Base-by-base conservation (phyloP, 495 filamentous ascomycete species). In the Bombardia bombarda region DNA sequence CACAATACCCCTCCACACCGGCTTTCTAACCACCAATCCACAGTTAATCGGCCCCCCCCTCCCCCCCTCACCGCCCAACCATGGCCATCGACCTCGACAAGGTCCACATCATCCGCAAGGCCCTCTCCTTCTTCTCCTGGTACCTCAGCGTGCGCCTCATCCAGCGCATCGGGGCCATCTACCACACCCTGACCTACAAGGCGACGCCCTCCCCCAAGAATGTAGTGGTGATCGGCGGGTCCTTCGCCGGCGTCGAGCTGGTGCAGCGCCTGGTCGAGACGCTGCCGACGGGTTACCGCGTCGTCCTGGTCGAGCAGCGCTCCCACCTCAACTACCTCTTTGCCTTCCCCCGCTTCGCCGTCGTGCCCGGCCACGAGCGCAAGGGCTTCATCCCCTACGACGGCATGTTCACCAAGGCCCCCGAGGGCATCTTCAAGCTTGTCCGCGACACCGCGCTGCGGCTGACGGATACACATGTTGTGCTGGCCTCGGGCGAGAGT, bases 171-270 rank as follows among this genome's bases (percentile, higher is more conserved):
- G 33, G 19, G n/a, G 35, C 32, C 25, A 22, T 56, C 19, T 40
- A 35, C 12, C 36, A 38, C 20, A 23, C 23, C 2, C 13, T 57
- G n/a, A 32, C 38, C 24, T 39, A 46, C 10, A 24, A 33, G 12
- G 17, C 37, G 13, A 42, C 38, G 21, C 46, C 24, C 14, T 40
- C 52, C 4, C 54, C 74, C 2, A 53, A 64, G 21, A 70, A 67
- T 1, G 67, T 82, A 38, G 59, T 75, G 6, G 67, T 83, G 14
- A 67, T 80, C 1, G 79, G 79, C 4, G 79, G 78, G 6, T 79
- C 79, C 2, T 75, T 78, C 8, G 77, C 78, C 0, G 79, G 79
- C 2, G 68, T 81, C 0, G 70, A 81, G 54, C 62, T 80, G 53
- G 76, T 74, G 0, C 68, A 55, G 19, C 52, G 56, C 19, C 65